Conservation (phyloP, 768 basidiomycete genomes). For the Auriscalpium vulgare region DNA sequence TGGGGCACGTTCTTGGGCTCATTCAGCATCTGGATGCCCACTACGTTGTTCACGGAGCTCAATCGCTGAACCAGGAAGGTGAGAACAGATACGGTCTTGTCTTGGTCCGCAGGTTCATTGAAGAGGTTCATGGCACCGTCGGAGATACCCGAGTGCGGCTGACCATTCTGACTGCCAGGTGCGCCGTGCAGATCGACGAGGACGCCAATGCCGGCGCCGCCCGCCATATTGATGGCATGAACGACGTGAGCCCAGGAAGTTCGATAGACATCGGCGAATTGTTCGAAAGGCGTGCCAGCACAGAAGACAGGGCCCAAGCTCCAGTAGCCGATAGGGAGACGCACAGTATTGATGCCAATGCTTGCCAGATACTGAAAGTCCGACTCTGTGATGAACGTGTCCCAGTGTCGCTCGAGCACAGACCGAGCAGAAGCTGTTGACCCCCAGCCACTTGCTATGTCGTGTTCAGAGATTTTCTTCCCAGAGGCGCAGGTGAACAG, state of each 20-base stretch:
- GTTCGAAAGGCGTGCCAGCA: constrained; percentile 30
- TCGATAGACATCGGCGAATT: constrained; percentile 33
- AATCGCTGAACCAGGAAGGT: constrained; percentile 28
- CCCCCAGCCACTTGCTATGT: constrained; percentile 60
- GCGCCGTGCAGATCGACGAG: constrained; percentile 49
- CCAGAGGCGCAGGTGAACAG: constrained; percentile 52
- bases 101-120: constrained; percentile 24
- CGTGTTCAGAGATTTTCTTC: constrained; percentile 45
- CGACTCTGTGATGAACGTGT: constrained; percentile 54
- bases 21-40: constrained; percentile 42
- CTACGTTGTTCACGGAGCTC: constrained; percentile 30
- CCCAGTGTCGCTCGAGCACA: constrained; percentile 65
- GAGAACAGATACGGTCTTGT: constrained; percentile 34
- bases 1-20: constrained; percentile 41
- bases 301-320: constrained; percentile 30
- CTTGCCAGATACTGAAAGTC: constrained; percentile 59
- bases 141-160: constrained; percentile 37
- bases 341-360: constrained; percentile 53
- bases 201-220: constrained; percentile 35
- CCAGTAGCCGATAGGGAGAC: constrained; percentile 51
- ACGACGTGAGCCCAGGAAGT: constrained; percentile 38
- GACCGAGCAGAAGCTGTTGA: constrained; percentile 34
- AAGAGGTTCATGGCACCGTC: constrained; percentile 34
- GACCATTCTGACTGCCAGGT: constrained; percentile 39
- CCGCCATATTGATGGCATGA: constrained; percentile 36